Evolutionary conservation across 345 rosid genomes (phyloP).

Genomic region (Eucalyptus sideroxylon): DNA sequence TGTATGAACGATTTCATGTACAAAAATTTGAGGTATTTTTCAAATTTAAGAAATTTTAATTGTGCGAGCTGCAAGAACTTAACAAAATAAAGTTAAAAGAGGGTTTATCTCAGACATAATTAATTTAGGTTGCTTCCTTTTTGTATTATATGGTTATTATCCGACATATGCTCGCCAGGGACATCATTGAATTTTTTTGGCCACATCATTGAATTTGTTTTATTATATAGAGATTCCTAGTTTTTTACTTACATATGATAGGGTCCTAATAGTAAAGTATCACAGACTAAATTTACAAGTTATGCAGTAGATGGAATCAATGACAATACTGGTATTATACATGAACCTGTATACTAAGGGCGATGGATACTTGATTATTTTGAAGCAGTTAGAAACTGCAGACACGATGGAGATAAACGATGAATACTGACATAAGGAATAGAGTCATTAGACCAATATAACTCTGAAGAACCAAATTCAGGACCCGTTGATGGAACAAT

Average conservation of each 20-base stretch:
- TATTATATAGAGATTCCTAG: neutral
- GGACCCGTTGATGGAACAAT: neutral
- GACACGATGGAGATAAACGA: neutral
- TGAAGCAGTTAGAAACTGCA: neutral
- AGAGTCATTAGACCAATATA: neutral
- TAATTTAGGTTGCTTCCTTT: neutral
- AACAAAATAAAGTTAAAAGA: neutral
- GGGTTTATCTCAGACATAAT: neutral
- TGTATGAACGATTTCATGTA: neutral
- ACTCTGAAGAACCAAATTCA: neutral
- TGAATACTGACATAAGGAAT: neutral
- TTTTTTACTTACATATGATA: neutral
- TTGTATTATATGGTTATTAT: neutral
- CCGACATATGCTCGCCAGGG: neutral
- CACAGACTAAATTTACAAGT: neutral
- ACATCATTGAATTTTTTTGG: neutral
- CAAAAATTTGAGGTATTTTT: neutral
- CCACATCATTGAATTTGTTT: neutral
- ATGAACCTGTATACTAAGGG: accelerated
- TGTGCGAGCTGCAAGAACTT: neutral
- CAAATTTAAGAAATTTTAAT: neutral
- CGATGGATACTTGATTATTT: neutral
- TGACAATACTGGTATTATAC: neutral
- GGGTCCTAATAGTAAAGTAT: neutral
- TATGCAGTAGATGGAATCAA: neutral